Base-by-base conservation (phyloP, 192 early-diverging fungal species). In the Linnemannia zychae region DNA sequence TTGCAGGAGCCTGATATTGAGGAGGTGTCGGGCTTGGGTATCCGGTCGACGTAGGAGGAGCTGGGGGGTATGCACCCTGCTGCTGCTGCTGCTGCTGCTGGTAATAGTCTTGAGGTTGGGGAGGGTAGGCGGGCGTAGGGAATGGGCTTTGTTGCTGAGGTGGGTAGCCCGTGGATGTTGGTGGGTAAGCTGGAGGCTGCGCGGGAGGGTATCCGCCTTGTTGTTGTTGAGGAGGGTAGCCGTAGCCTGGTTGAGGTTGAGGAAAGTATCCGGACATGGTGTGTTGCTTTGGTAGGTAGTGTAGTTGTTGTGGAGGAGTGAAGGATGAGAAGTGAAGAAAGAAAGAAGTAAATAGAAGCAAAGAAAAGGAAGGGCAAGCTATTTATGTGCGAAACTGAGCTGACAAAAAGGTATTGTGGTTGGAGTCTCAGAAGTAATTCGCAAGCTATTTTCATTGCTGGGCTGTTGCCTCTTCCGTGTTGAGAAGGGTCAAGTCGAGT, bases 221-320 rank as follows among this genome's bases (percentile, higher is more conserved):
- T 31, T 31, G 24, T 11, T 31, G 57, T 13, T 69, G 67, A 7
- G 40, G 71, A 33, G 60, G 74, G 75, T 76, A 76, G 28, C 75
- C 75, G 46, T 76, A 76, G 66, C 75, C 75, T 11, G 71, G 78
- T 11, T 70, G 49, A n/a, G 44, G 67, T 65, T 67, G 63, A 18
- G 71, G 78, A 57, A 66, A 79, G 63, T 81, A 81, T 28, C 80
- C 80, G n/a, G 80, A 75, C 80, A 81, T 81, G 57, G 0, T 78
- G 71, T 38, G 0, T 57, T 57, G 49, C 22, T 7, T 77, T 33
- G 65, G 38, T 33, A 37, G 57, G 60, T 50, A 3, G 9, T n/a
- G n/a, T n/a, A n/a, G n/a, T 44, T 44, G 40, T 9, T 44, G 44
- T 24, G 46, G 18, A 31, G 20, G 34, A 34, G 34, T 37, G 67